Evolutionary conservation across 345 rosid species (phyloP).

Genomic region (Hevea brasiliensis): DNA sequence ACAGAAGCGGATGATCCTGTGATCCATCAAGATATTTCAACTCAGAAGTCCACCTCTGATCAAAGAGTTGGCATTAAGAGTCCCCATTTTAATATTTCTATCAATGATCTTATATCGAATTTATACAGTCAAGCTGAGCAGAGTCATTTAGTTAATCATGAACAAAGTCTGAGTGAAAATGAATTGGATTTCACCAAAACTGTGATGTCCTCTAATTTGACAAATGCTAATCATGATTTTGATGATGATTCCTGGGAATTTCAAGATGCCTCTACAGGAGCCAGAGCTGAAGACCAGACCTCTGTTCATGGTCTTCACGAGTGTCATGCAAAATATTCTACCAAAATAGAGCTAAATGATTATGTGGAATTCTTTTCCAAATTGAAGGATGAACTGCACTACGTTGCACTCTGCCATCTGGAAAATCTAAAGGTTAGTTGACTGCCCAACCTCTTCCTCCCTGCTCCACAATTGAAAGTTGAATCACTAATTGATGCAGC

Average conservation of each 20-base stretch:
- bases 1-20: constrained; percentile 42
- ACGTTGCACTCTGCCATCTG: constrained; percentile 49
- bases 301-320: constrained; percentile 27
- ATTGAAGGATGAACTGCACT: constrained; percentile 59
- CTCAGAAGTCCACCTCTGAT: constrained; percentile 24
- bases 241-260: constrained; percentile 79
- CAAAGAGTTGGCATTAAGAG: constrained; percentile 33
- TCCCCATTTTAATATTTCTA: constrained; percentile 38
- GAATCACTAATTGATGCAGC: background rate
- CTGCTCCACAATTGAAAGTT: background rate
- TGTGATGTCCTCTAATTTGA: constrained; percentile 27
- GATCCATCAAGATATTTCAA: constrained; percentile 39
- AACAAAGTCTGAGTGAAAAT: constrained; percentile 35
- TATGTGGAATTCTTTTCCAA: constrained; percentile 53
- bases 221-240: constrained; percentile 41
- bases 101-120: constrained; percentile 75
- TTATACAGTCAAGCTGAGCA: constrained; percentile 65
- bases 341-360: constrained; percentile 33
- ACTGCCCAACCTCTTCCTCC: background rate
- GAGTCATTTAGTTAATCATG: constrained; percentile 32
- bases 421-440: constrained; percentile 61
- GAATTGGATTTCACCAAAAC: constrained; percentile 32
- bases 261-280: constrained; percentile 46
- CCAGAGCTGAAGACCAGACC: constrained; percentile 28
- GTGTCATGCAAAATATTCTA: constrained; percentile 27